phyloP scores from a whole-genome alignment of 768 basidiomycete genomes.

The Tephrocybe sp. region DNA sequence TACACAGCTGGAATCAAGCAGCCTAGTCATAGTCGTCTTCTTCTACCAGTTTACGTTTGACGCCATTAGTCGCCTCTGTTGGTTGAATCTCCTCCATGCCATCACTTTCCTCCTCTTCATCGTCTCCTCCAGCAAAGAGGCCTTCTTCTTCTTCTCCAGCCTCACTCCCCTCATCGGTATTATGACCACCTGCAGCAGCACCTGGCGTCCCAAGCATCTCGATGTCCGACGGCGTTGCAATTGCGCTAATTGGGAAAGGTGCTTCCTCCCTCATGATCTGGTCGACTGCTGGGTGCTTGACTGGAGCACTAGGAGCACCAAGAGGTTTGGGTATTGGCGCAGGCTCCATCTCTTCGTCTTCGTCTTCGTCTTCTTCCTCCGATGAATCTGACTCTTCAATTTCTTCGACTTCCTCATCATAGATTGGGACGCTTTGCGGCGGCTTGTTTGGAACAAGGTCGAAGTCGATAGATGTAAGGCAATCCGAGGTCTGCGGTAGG shows the following conservation, averaged over 20 bases:
- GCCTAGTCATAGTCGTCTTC: slow-evolving; percentile 82
- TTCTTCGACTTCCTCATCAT: slow-evolving; percentile 82
- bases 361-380: slow-evolving; percentile 50
- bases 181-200: slow-evolving; percentile 30
- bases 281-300: slow-evolving; percentile 33
- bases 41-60: slow-evolving; percentile 80
- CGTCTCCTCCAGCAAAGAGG: slow-evolving; percentile 74
- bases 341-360: slow-evolving; percentile 73
- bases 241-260: slow-evolving; percentile 59
- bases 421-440: slow-evolving; percentile 72
- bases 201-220: slow-evolving; percentile 57
- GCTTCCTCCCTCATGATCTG: slow-evolving; percentile 42
- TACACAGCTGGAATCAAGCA: slow-evolving; percentile 10
- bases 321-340: slow-evolving; percentile 45
- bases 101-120: slow-evolving; percentile 78
- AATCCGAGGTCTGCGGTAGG: slow-evolving; percentile 68
- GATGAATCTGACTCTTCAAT: slow-evolving; percentile 74
- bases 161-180: slow-evolving; percentile 67
- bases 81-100: slow-evolving; percentile 80
- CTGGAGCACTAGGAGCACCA: slow-evolving; percentile 23
- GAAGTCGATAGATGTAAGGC: slow-evolving; percentile 81
- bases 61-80: slow-evolving; percentile 48
- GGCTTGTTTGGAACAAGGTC: slow-evolving; percentile 85
- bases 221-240: slow-evolving; percentile 66
- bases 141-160: slow-evolving; percentile 74